A percentile compares a stretch with the other conserved stretches of the same genome.
These are phyloP conservation scores for Primulina huaijiensis DNA, from an alignment of 257 asterid species.

Conservation along the genomic window DNA sequence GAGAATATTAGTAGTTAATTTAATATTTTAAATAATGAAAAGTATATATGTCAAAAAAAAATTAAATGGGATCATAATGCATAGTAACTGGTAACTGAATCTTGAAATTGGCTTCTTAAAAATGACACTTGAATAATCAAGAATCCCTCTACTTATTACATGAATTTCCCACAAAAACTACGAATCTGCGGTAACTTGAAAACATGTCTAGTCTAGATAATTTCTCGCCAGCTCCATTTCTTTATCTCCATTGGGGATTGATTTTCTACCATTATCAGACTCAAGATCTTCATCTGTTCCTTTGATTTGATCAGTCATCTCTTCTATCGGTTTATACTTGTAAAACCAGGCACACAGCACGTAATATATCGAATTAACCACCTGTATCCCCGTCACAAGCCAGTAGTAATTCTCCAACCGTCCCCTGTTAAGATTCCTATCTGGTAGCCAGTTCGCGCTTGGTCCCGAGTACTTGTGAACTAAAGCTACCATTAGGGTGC, in stretches of 20 bases:
- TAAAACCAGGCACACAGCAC: slow-evolving; percentile 56
- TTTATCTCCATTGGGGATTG: not conserved
- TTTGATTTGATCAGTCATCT: slow-evolving; percentile 22
- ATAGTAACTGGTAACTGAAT: too few species aligned
- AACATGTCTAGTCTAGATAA: not conserved
- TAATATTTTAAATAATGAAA: too few species aligned
- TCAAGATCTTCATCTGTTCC: slow-evolving; percentile 39
- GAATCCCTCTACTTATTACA: too few species aligned
- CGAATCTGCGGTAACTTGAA: not conserved
- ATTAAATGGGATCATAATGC: too few species aligned
- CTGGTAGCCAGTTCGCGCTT: slow-evolving; percentile 62
- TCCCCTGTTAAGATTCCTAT: slow-evolving; percentile 64
- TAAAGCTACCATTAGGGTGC: slow-evolving; percentile 52
- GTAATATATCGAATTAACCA: slow-evolving; percentile 54
- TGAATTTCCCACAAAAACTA: too few species aligned
- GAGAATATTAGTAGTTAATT: too few species aligned
- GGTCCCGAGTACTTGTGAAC: slow-evolving; percentile 52
- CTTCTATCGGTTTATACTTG: slow-evolving; percentile 52
- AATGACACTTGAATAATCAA: too few species aligned
- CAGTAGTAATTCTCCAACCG: slow-evolving; percentile 63
- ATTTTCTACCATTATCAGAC: slow-evolving; percentile 22
- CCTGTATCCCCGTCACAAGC: slow-evolving; percentile 60
- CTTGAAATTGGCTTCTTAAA: too few species aligned
- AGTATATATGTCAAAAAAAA: too few species aligned
- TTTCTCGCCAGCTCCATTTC: slow-evolving; percentile 28